Evolutionary conservation across 1,139 yeast species (phyloP), one percentile per base, ranked within the genome.

Genomic region (Suhomyces ambrosiae): DNA sequence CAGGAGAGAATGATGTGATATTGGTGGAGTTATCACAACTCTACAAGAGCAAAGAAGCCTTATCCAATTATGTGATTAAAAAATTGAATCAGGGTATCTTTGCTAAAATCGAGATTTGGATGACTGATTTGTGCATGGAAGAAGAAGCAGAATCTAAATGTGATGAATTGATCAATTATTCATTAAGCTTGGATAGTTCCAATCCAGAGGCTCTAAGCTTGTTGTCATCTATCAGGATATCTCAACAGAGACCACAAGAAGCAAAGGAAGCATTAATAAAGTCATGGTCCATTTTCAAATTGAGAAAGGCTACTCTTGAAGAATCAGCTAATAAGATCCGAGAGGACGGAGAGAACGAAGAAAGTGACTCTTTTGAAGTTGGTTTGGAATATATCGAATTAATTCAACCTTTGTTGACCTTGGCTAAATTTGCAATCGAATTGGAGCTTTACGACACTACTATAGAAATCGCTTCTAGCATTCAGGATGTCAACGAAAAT

Each of bases 51-150:
- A 48, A 65, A 48, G 50, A 42, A 23, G 41, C 47, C 9, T 50
- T 66, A 33, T 53, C 55, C 1, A 59, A 58, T 24, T 71, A 76
- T 50, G 59, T 85, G 21, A 54, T 73, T 36, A 69, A 68, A 44
- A 82, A 80, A 53, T 50, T 82, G 39, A 80, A 85, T 48, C 86
- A 81, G 54, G 96, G 94, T 0, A 69, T 88, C 21, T 82, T 90
- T 49, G 85, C 96, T 8, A 76, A 84, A 65, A 85, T 92, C 52
- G 99, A 92, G 62, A 87, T 94, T 44, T 92, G 97, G 97, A 92
- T 92, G 98, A 94, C 99, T 1, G 99, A 92, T 66, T 71, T 92
- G 48, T 90, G 97, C 58, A 89, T 90, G 96, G 95, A 87, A 50
- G 80, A 80, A 5, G 82, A 84, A 50, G 97, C 98, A 2, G 98